phyloP scores from a whole-genome alignment of 768 basidiomycete species.

The Mycena pura region DNA sequence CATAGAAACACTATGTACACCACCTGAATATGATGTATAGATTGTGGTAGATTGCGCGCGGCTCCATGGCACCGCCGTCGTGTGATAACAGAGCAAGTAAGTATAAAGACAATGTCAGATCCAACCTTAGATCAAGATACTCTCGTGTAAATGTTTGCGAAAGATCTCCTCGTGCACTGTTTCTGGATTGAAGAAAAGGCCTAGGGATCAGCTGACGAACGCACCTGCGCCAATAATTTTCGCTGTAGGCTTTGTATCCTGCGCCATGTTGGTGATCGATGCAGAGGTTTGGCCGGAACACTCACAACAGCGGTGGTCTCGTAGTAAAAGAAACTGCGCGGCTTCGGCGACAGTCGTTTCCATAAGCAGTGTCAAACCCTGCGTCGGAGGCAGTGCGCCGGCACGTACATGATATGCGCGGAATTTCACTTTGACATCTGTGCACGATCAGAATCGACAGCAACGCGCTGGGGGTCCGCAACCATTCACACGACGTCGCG shows the following conservation, averaged over 20 bases:
- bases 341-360: conserved; percentile 62
- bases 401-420: conserved; percentile 61
- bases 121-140: conserved; percentile 11
- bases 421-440: conserved; percentile 79
- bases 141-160: conserved; percentile 33
- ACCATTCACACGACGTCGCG: conserved; percentile 70
- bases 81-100: too few species aligned
- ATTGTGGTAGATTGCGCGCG: background rate
- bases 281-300: too few species aligned
- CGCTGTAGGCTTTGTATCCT: conserved; percentile 27
- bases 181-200: background rate
- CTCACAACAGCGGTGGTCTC: conserved; percentile 60
- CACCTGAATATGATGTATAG: background rate
- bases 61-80: too few species aligned
- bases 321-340: conserved; percentile 55
- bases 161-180: too few species aligned
- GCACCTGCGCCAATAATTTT: conserved; percentile 28
- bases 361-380: conserved; percentile 35
- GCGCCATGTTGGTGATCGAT: background rate
- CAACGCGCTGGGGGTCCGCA: too few species aligned
- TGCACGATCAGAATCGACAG: too few species aligned
- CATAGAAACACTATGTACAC: background rate
- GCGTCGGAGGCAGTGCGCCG: background rate
- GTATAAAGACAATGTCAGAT: too few species aligned
- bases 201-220: background rate